These are phyloP conservation scores for Astragalus membranaceus DNA, from an alignment of 306 rosid genomes.

Conservation along the genomic window DNA sequence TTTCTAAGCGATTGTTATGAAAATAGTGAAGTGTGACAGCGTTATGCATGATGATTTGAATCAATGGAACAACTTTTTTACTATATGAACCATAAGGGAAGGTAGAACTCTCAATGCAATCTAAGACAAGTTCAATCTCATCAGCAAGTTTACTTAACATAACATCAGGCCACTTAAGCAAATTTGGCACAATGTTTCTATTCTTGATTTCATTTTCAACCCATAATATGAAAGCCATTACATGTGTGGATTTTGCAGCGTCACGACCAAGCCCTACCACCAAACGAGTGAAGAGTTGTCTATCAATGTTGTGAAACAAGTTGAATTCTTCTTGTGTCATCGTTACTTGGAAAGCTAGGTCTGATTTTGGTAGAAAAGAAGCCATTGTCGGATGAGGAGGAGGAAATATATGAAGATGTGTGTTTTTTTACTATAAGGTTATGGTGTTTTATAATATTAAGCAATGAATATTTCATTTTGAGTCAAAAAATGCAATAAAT, in stretches of 20 bases:
- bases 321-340: slow-evolving; percentile 44
- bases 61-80: slow-evolving; percentile 21
- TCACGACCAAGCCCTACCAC: slow-evolving; percentile 35
- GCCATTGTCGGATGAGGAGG: not conserved
- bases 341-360: not conserved
- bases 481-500: not conserved
- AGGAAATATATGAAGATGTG: no score
- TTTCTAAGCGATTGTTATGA: slow-evolving; percentile 8
- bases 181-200: slow-evolving; percentile 10
- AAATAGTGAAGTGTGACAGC: slow-evolving; percentile 28
- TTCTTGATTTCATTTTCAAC: slow-evolving; percentile 27
- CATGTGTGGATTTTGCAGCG: slow-evolving; percentile 24
- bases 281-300: slow-evolving; percentile 44
- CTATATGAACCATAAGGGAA: not conserved
- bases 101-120: slow-evolving; percentile 26
- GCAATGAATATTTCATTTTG: not conserved
- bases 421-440: not conserved
- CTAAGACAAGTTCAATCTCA: slow-evolving; percentile 32
- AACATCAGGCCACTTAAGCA: slow-evolving; percentile 24
- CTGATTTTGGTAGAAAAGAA: not conserved
- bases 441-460: not conserved
- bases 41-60: slow-evolving; percentile 19
- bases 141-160: slow-evolving; percentile 25
- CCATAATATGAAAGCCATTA: slow-evolving; percentile 68
- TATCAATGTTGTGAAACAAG: slow-evolving; percentile 50